Base-by-base conservation (phyloP, 1,284 basidiomycete genomes). In the Termitomyces sp. region DNA sequence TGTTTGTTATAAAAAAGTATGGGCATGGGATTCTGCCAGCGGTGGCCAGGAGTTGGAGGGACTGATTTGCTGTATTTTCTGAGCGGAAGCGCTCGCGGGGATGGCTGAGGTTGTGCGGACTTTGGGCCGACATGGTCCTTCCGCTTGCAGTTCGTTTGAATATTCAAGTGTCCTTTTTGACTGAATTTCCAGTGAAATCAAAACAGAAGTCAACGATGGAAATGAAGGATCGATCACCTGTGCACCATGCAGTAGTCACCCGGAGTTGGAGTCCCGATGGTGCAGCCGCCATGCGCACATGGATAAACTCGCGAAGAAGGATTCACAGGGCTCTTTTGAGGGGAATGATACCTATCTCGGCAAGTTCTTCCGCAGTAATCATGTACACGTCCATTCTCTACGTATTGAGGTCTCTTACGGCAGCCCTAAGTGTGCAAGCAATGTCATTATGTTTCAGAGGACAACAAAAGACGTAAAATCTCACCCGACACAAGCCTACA, bases 1-100 rank as follows among this genome's bases (percentile, higher is more conserved):
- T 76, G 67, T 64, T 78, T 84, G 58, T 84, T 72, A 60, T 85
- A 85, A 64, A 86, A 85, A 5, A 81, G 64, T 54, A 86, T 73
- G 2, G 72, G 71, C 58, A 62, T 36, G 15, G 31, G 12, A 7
- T 9, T 36, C 38, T 17, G 10, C 6, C 41, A 24, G 26, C 7
- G 21, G n/a, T 24, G 51, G 2, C 12, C 38, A 33, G 40, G 39
- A 45, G 9, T 5, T 24, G 42, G 52, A 15, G 33, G 33, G 12
- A n/a, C 40, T 30, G 58, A 56, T n/a, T 48, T 48, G 36, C 51
- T 50, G 40, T 30, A 50, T 3, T 52, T 36, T 26, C 47, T 56
- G 24, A 53, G 38, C 21, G 34, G 47, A 2, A 39, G 34, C 15
- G 50, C 51, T 24, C 42, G 21, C 5, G 34, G 45, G 28, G 33